phyloP scores from a whole-genome alignment of 345 rosid species.

The Gossypium turneri region DNA sequence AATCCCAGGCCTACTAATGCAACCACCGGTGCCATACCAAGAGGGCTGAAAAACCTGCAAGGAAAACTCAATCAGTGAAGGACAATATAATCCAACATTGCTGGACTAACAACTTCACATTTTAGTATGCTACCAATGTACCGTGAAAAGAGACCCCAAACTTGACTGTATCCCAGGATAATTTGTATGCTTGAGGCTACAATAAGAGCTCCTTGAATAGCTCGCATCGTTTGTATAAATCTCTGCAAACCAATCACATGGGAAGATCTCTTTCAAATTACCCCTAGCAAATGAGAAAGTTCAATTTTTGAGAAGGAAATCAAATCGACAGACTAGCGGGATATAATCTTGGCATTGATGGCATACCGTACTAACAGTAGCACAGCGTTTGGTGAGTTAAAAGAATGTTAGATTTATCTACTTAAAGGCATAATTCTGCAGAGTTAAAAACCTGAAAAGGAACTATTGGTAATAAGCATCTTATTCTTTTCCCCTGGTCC shows the following conservation, averaged over 20 bases:
- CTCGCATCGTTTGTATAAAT: conserved; percentile 83
- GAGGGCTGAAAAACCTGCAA: conserved; percentile 80
- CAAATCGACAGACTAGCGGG: conserved; percentile 2
- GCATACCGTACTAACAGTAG: not conserved
- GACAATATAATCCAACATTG: not conserved
- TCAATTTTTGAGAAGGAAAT: conserved; percentile 16
- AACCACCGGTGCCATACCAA: conserved; percentile 88
- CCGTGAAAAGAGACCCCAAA: conserved; percentile 91
- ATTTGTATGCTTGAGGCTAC: conserved; percentile 92
- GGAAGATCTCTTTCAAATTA: conserved; percentile 45
- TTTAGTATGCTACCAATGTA: conserved; percentile 19
- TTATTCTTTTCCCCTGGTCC: not conserved
- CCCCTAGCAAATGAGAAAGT: conserved; percentile 35
- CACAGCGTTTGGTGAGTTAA: not conserved
- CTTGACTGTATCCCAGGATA: conserved; percentile 80
- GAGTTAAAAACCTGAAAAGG: not conserved
- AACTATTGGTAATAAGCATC: too few species aligned
- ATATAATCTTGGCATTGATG: conserved; percentile 3
- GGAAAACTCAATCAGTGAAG: conserved; percentile 5
- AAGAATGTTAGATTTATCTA: not conserved
- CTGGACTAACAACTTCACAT: not conserved
- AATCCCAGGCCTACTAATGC: conserved; percentile 89
- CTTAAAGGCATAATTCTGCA: not conserved
- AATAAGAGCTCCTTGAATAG: conserved; percentile 87
- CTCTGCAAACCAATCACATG: conserved; percentile 64